A percentile compares a stretch with the other conserved stretches of the same genome.
Evolutionary conservation across 495 filamentous ascomycete genomes (phyloP).

Genomic region (Hamigera avellanea): DNA sequence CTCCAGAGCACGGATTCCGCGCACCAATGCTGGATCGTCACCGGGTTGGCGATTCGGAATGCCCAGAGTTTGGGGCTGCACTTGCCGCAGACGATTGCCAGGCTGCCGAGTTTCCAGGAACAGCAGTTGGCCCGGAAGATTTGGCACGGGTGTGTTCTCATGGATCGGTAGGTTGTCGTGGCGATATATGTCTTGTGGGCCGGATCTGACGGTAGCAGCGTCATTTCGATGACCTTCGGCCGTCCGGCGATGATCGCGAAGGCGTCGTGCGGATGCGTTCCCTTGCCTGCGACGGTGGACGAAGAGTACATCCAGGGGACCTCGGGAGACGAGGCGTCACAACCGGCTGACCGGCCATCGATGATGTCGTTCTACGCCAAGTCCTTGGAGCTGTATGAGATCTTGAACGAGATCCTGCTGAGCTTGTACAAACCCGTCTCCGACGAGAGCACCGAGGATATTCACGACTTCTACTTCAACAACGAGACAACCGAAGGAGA

Average conservation of each 20-base stretch:
- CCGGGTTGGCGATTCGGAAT: too few relatives aligned
- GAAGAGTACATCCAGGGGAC: slow-evolving; percentile 22
- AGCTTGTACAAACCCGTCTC: slow-evolving; percentile 19
- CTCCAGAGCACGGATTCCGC: too few relatives aligned
- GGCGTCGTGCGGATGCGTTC: slow-evolving; percentile 20
- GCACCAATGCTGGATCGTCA: too few relatives aligned
- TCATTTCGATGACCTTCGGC: slow-evolving; percentile 34
- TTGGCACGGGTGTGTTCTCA: slow-evolving; percentile 33
- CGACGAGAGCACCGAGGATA: slow-evolving; percentile 18
- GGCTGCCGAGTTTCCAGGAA: slow-evolving; percentile 17
- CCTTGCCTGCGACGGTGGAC: slow-evolving; percentile 24
- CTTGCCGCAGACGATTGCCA: too few relatives aligned
- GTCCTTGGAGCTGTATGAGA: slow-evolving; percentile 27
- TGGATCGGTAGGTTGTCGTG: slow-evolving; percentile 22
- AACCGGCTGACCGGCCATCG: slow-evolving; percentile 18
- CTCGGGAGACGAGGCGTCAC: slow-evolving; percentile 8
- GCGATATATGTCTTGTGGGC: background rate
- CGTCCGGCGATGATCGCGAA: slow-evolving; percentile 31
- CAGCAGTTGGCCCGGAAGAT: slow-evolving; percentile 26
- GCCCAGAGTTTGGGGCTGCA: too few relatives aligned
- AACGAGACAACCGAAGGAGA: slow-evolving; percentile 14
- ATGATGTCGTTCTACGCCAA: slow-evolving; percentile 29
- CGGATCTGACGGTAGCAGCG: slow-evolving; percentile 8
- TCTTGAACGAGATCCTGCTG: slow-evolving; percentile 28
- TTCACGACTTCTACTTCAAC: slow-evolving; percentile 22